Conservation (phyloP, 495 filamentous ascomycete genomes). For the Lichenothelia convexa region DNA sequence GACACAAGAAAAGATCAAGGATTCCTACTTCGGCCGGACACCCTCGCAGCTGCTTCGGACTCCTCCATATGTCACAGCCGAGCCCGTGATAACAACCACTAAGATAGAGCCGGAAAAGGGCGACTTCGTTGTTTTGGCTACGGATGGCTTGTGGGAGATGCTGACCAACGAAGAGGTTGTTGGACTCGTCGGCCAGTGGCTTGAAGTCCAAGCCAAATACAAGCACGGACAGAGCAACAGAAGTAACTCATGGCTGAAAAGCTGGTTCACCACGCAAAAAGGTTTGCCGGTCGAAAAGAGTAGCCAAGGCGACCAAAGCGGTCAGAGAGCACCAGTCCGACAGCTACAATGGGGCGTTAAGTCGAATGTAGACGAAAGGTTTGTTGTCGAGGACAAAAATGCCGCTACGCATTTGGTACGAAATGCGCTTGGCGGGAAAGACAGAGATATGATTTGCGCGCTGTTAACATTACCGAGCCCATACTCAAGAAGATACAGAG, state of each 20-base stretch:
- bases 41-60: conserved; percentile 58
- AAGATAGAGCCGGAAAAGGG: conserved; percentile 77
- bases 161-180: conserved; percentile 96
- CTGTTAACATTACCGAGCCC: conserved; percentile 82
- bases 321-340: conserved; percentile 57
- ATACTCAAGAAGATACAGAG: conserved; percentile 77
- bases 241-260: conserved; percentile 31
- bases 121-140: conserved; percentile 92
- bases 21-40: conserved; percentile 67
- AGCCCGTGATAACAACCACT: conserved; percentile 89
- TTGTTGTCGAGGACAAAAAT: conserved; percentile 91
- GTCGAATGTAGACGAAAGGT: conserved; percentile 48
- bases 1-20: conserved; percentile 60
- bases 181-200: conserved; percentile 89
- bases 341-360: conserved; percentile 59
- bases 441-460: conserved; percentile 86
- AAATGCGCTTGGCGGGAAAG: conserved; percentile 87
- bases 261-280: conserved; percentile 32
- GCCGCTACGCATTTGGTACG: conserved; percentile 88
- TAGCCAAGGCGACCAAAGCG: conserved; percentile 16
- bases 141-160: conserved; percentile 98
- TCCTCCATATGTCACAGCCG: conserved; percentile 93
- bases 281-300: conserved; percentile 39
- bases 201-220: conserved; percentile 38
- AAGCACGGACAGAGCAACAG: conserved; percentile 19